phyloP scores from a whole-genome alignment of 768 basidiomycete genomes.

The Daedalea quercina region DNA sequence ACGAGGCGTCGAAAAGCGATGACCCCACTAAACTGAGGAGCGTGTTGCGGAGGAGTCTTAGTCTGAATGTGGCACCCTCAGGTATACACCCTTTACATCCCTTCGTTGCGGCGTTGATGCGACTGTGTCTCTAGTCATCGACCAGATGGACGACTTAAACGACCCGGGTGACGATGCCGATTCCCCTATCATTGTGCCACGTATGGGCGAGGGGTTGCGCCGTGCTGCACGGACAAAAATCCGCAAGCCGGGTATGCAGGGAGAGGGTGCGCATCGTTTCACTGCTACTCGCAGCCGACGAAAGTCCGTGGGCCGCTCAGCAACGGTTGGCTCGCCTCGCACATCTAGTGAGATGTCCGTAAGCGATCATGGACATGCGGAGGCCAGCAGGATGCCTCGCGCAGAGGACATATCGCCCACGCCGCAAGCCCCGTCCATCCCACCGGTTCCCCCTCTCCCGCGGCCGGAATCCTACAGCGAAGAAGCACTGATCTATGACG shows the following conservation, averaged over 20 bases:
- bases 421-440: conserved; percentile 29
- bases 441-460: conserved; percentile 36
- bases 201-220: conserved; percentile 83
- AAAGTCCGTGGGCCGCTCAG: conserved; percentile 24
- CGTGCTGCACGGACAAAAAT: conserved; percentile 94
- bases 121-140: conserved; percentile 40
- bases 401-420: conserved; percentile 27
- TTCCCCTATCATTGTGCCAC: conserved; percentile 85
- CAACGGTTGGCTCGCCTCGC: conserved; percentile 28
- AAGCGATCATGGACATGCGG: conserved; percentile 52
- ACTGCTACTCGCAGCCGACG: conserved; percentile 36
- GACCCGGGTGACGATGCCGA: conserved; percentile 77
- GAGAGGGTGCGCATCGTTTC: conserved; percentile 85
- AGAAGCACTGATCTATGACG: conserved; percentile 78
- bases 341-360: conserved; percentile 64
- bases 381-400: conserved; percentile 22
- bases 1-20: conserved; percentile 78
- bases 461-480: conserved; percentile 77
- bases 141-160: conserved; percentile 59
- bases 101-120: background rate
- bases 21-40: conserved; percentile 77
- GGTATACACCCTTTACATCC: conserved; percentile 55
- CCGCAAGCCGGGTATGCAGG: conserved; percentile 71
- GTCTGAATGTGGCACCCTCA: conserved; percentile 78
- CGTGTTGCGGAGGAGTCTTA: conserved; percentile 79